Base-by-base conservation (phyloP, 1,139 yeast species). In the Candida sanyaensis region DNA sequence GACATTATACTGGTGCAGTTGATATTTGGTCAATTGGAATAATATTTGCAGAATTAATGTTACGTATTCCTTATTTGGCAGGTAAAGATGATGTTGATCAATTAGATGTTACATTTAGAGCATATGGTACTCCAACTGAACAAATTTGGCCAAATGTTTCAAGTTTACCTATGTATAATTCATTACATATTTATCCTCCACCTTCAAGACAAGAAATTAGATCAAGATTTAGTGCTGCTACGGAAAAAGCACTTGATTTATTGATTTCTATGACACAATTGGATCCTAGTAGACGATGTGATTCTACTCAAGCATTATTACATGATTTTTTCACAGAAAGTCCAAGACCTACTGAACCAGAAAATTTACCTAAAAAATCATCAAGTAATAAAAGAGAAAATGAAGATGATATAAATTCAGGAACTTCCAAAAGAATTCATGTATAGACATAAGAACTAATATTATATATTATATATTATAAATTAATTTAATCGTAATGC, bases 11-110 rank as follows among this genome's bases (percentile, higher is more conserved):
- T 0, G 84, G 81, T 1, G 96, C 96, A 0, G 81, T 93, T 2
- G 99, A 93, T 66, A 75, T 90, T 2, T 93, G 99, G 99, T 88
- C 97, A 0, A 84, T 91, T 17, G 99, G 99, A 1, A 82, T 89
- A 5, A 92, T 93, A n/a, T 92, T 91, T 71, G 98, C 98, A 0
- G 99, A 93, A 61, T 72, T 93, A 57, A 91, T 93, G 97, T 73
- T 93, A 56, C 77, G 99, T 61, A 89, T 90, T 2, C 99, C 99
- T 1, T 93, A 93, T 63, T 70, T 95, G 43, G 96, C 99, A 0
- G 99, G 98, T 1, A 83, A 81, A 55, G 93, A 89, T 56, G 99
- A 93, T 64, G 68, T 83, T 1, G 96, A 92, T 60, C 99, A 93
- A 64, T 71, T 92, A 37, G 96, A 87, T 49, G 88, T 91, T 10